Percentiles rank a stretch among this genome's conserved stretches.
These are phyloP conservation scores for Sporisorium scitamineum DNA, from an alignment of 1,284 basidiomycete genomes.

Conservation along the genomic window DNA sequence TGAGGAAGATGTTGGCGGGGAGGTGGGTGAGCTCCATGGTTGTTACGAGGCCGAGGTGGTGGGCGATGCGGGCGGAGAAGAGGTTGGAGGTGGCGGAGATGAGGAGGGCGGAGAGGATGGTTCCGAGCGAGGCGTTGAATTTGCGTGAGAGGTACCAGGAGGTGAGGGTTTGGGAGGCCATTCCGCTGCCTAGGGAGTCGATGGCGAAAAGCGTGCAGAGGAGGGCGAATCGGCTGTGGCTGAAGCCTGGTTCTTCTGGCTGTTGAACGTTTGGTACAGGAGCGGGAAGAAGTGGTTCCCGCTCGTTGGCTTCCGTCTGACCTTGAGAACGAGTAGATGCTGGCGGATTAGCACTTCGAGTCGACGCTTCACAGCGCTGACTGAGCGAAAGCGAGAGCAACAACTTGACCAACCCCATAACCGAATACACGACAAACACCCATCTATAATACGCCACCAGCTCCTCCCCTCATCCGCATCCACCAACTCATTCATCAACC, in stretches of 20 bases:
- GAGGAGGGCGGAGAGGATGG: conserved; percentile 24
- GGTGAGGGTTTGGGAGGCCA: conserved; percentile 27
- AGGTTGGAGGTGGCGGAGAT: conserved; percentile 30
- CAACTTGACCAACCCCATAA: conserved; percentile 23
- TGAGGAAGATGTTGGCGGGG: conserved; percentile 17
- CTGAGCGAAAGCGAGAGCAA: conserved; percentile 18
- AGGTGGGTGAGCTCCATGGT: conserved; percentile 35
- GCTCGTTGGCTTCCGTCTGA: conserved; percentile 2
- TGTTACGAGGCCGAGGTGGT: conserved; percentile 12
- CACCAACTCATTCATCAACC: conserved; percentile 3
- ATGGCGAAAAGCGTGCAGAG: conserved; percentile 31
- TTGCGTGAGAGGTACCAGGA: conserved; percentile 35
- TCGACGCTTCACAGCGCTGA: conserved; percentile 9
- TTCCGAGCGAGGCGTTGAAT: conserved; percentile 27
- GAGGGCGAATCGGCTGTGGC: conserved; percentile 3
- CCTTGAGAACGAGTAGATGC: background rate
- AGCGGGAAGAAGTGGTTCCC: conserved; percentile 11
- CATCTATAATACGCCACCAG: conserved; percentile 14
- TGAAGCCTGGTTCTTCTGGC: background rate
- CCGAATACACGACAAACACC: conserved; percentile 22
- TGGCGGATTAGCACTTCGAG: background rate
- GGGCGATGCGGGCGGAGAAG: conserved; percentile 27
- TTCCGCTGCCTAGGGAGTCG: conserved; percentile 27
- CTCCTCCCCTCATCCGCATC: background rate
- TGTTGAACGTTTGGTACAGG: too few species aligned